Evolutionary conservation across 78 protist species (phyloP).

Genomic region (Chrysochromulina parva): DNA sequence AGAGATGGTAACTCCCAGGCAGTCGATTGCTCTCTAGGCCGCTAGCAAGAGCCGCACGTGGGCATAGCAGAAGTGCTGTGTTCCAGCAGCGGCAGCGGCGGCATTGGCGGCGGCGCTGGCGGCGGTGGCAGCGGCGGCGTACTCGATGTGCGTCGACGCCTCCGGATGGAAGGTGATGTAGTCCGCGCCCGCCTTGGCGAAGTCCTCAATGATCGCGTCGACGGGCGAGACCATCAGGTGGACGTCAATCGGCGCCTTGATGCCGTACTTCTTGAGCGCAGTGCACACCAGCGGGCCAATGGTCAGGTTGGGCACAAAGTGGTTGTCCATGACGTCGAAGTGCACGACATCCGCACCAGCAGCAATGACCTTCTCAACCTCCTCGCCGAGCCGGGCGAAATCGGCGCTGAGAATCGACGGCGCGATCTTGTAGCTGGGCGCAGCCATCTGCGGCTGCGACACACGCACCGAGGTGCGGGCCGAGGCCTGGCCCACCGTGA

Average conservation of each 20-base stretch:
- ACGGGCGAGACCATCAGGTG: constrained; percentile 66
- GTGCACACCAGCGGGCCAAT: constrained; percentile 58
- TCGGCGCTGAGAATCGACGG: constrained; percentile 62
- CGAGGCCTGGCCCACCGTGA: no score
- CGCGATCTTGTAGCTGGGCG: constrained; percentile 34
- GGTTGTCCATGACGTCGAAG: constrained; percentile 64
- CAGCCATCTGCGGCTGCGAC: not conserved
- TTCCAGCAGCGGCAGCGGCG: no score
- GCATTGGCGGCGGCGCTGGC: no score
- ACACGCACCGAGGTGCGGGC: no score
- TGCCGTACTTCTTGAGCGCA: constrained; percentile 39
- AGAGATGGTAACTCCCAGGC: no score
- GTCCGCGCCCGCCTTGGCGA: constrained; percentile 39
- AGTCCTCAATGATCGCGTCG: constrained; percentile 16
- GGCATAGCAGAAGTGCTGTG: no score
- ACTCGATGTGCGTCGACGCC: constrained; percentile 30
- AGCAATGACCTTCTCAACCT: constrained; percentile 28
- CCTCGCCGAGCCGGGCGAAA: constrained; percentile 59
- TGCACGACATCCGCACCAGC: constrained; percentile 66
- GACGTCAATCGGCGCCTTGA: constrained; percentile 9
- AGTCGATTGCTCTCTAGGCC: no score
- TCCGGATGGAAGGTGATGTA: constrained; percentile 66
- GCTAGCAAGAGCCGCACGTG: no score
- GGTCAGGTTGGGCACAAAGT: constrained; percentile 67
- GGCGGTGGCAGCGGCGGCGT: not conserved